Conservation (phyloP, 2,329 filamentous ascomycete species). For the Xylaria digitata region DNA sequence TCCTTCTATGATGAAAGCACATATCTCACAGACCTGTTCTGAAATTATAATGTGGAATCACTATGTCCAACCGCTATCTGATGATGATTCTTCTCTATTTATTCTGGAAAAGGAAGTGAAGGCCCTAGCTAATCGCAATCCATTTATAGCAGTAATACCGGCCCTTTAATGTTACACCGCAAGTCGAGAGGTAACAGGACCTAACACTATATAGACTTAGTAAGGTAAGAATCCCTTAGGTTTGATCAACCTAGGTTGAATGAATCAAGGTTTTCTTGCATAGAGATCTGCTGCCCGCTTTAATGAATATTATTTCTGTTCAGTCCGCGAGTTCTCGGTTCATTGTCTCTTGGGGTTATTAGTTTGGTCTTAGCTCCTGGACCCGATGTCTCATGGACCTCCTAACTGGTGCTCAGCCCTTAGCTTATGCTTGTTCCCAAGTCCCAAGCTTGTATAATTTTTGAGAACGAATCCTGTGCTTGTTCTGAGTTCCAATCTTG, state of each 20-base stretch:
- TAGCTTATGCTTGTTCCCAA: too few species aligned
- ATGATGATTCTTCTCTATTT: constrained; percentile 48
- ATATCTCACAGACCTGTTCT: constrained; percentile 87
- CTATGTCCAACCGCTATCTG: constrained; percentile 89
- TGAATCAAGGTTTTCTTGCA: not conserved
- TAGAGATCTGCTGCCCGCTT: constrained; percentile 18
- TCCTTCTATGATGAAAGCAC: constrained; percentile 76
- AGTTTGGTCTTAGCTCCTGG: too few species aligned
- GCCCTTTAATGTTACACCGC: not conserved
- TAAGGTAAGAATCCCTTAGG: not conserved
- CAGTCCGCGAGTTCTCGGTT: too few species aligned
- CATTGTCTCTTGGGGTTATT: too few species aligned
- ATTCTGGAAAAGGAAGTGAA: constrained; percentile 8
- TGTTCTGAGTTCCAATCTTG: too few species aligned
- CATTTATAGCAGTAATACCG: constrained; percentile 1
- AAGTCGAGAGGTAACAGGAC: not conserved
- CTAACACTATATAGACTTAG: not conserved
- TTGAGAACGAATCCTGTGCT: too few species aligned
- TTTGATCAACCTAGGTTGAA: too few species aligned
- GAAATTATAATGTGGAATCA: constrained; percentile 74
- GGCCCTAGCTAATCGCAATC: constrained; percentile 20
- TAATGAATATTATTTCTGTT: constrained; percentile 59
- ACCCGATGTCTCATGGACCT: too few species aligned
- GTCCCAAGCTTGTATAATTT: too few species aligned
- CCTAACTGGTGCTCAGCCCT: too few species aligned